These are phyloP conservation scores for Pseudogymnoascus verrucosus DNA, from an alignment of 2,329 filamentous ascomycete genomes.

Conservation along the genomic window DNA sequence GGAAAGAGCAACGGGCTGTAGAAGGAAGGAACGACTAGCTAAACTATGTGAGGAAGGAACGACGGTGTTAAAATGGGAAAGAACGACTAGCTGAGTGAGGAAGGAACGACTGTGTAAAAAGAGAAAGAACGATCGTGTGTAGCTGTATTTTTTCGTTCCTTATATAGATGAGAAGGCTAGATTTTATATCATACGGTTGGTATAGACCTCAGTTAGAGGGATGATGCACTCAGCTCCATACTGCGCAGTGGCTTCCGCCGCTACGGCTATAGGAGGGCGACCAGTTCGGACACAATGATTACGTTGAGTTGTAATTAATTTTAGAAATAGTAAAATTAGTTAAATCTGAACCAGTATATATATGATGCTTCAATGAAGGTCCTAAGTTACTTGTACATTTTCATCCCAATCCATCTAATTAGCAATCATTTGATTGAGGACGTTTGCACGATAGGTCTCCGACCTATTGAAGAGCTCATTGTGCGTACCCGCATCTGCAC, in stretches of 20 bases:
- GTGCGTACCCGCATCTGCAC: conserved; percentile 24
- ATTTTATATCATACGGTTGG: too few species aligned
- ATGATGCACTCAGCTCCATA: too few species aligned
- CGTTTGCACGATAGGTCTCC: conserved; percentile 19
- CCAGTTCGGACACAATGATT: background rate
- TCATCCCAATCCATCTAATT: background rate
- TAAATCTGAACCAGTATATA: background rate
- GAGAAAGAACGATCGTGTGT: too few species aligned
- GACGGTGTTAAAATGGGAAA: too few species aligned
- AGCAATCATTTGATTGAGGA: conserved; percentile 3
- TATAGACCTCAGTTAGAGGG: too few species aligned
- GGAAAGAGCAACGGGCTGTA: too few species aligned
- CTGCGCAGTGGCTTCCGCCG: background rate
- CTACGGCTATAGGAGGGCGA: background rate
- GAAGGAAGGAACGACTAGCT: too few species aligned
- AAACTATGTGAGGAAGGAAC: too few species aligned
- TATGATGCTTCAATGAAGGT: background rate
- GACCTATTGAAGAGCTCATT: conserved; percentile 18
- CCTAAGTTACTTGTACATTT: background rate
- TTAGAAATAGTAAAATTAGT: background rate
- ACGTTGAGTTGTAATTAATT: background rate
- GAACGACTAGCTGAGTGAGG: too few species aligned
- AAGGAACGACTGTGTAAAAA: too few species aligned
- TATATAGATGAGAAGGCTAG: too few species aligned
- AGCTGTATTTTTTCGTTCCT: too few species aligned